A percentile compares a stretch with the other conserved stretches of the same genome.
These are phyloP conservation scores for Zygotorulaspora sp. DNA, from an alignment of 805 yeast genomes.

Conservation along the genomic window DNA sequence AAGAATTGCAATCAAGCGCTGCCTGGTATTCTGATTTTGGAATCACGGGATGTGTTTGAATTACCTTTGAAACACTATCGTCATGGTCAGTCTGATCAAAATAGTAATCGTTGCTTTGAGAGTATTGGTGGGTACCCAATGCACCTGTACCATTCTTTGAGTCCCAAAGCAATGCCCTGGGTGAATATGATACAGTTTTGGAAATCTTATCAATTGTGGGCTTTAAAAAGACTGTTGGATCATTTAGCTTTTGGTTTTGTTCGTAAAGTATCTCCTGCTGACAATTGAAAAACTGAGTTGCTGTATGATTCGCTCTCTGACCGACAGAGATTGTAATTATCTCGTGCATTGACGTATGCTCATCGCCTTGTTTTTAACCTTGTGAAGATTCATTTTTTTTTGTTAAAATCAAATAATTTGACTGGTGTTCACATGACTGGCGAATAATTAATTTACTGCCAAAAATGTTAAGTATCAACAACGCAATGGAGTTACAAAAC, in stretches of 20 bases:
- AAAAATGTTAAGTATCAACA: no score
- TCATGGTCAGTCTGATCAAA: slow-evolving; percentile 16
- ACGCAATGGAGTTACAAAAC: no score
- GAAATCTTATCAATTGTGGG: slow-evolving; percentile 38
- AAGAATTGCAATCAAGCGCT: slow-evolving; percentile 50
- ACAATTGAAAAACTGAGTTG: slow-evolving; percentile 74
- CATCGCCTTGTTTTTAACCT: no score
- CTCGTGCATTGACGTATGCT: slow-evolving; percentile 76
- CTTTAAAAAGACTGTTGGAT: slow-evolving; percentile 46
- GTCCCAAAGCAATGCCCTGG: slow-evolving; percentile 81
- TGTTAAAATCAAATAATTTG: no score
- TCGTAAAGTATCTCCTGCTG: slow-evolving; percentile 67
- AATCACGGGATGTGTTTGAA: slow-evolving; percentile 37
- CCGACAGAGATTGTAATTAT: slow-evolving; percentile 69
- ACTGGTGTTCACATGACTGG: neutral
- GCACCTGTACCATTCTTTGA: slow-evolving; percentile 72
- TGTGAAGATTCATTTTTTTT: no score
- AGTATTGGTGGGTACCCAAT: slow-evolving; percentile 50
- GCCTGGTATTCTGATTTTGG: slow-evolving; percentile 57
- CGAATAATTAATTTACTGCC: no score
- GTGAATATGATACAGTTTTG: slow-evolving; percentile 61
- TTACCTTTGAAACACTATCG: slow-evolving; percentile 17
- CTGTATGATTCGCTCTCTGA: slow-evolving; percentile 67
- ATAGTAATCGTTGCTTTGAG: slow-evolving; percentile 25
- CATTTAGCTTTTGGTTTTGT: slow-evolving; percentile 29